phyloP scores from a whole-genome alignment of 352 stramenopile genomes.

The Poterioochromonas sp. region DNA sequence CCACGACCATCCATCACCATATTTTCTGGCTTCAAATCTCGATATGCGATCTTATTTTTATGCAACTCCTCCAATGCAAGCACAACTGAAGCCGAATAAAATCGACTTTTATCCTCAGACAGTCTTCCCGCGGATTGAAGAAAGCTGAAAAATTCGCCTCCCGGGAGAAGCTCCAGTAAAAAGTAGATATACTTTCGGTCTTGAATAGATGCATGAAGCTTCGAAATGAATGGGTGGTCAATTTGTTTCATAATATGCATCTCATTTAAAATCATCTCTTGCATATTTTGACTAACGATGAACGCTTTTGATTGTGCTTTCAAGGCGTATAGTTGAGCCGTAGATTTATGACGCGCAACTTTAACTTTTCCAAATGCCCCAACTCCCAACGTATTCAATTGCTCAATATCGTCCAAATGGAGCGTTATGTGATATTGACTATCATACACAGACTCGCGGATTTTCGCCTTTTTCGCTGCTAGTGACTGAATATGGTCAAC shows the following conservation, averaged over 20 bases:
- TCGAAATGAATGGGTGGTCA: constrained; percentile 75
- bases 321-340: constrained; percentile 57
- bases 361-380: constrained; percentile 85
- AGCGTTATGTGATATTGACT: constrained; percentile 34
- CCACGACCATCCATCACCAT: constrained; percentile 58
- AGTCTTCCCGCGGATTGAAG: constrained; percentile 62
- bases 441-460: background rate
- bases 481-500: background rate
- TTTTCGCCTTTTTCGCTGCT: background rate
- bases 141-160: constrained; percentile 79
- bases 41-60: constrained; percentile 81
- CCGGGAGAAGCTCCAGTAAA: constrained; percentile 79
- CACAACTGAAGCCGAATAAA: constrained; percentile 54
- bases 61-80: constrained; percentile 44
- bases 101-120: constrained; percentile 48
- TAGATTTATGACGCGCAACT: constrained; percentile 43
- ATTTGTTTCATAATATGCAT: constrained; percentile 73
- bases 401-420: constrained; percentile 72
- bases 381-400: constrained; percentile 76
- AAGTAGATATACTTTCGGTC: constrained; percentile 82
- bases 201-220: constrained; percentile 77
- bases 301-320: constrained; percentile 83
- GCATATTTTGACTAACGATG: constrained; percentile 79
- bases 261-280: constrained; percentile 81
- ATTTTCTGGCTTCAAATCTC: constrained; percentile 76